Evolutionary conservation across 2,329 filamentous ascomycete genomes (phyloP).

Genomic region (Stachybotrys elegans): DNA sequence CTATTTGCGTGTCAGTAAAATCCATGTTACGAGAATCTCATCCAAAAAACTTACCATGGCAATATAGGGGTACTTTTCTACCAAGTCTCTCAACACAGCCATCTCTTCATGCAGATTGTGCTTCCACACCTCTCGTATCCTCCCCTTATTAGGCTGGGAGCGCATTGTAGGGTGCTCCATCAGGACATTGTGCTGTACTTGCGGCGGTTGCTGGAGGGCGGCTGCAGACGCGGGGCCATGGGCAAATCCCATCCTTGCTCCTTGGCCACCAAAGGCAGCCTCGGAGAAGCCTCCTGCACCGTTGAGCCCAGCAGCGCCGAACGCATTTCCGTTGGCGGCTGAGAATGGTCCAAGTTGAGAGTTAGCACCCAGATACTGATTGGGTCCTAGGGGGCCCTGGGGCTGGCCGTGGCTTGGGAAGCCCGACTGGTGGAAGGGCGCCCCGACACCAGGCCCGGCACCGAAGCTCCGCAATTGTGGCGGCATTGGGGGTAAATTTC

Average conservation of each 20-base stretch:
- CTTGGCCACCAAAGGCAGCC: constrained; percentile 78
- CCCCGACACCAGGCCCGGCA: constrained; percentile 30
- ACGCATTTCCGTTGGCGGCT: constrained; percentile 44
- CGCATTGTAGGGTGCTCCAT: constrained; percentile 37
- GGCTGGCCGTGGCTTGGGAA: constrained; percentile 49
- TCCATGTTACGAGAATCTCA: too few relatives aligned
- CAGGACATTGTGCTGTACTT: constrained; percentile 33
- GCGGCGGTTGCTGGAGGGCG: constrained; percentile 48
- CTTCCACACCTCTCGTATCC: constrained; percentile 96
- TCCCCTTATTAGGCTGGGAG: constrained; percentile 61
- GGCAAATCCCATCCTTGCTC: constrained; percentile 81
- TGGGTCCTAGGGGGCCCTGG: constrained; percentile 51
- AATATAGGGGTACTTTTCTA: constrained; percentile 91
- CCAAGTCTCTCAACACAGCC: constrained; percentile 71
- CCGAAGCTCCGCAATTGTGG: constrained; percentile 33
- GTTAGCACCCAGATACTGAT: constrained; percentile 69
- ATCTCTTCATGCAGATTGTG: constrained; percentile 90
- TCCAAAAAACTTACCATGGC: constrained; percentile 91
- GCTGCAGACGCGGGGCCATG: constrained; percentile 53
- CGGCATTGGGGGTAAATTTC: constrained; percentile 28
- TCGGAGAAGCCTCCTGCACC: constrained; percentile 55
- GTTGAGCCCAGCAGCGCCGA: constrained; percentile 54
- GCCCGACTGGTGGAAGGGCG: constrained; percentile 39
- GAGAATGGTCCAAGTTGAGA: constrained; percentile 64
- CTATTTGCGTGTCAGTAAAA: constrained; percentile 44